These are phyloP conservation scores for Metrosideros polymorpha DNA, from an alignment of 441 rosid species.

Conservation along the genomic window DNA sequence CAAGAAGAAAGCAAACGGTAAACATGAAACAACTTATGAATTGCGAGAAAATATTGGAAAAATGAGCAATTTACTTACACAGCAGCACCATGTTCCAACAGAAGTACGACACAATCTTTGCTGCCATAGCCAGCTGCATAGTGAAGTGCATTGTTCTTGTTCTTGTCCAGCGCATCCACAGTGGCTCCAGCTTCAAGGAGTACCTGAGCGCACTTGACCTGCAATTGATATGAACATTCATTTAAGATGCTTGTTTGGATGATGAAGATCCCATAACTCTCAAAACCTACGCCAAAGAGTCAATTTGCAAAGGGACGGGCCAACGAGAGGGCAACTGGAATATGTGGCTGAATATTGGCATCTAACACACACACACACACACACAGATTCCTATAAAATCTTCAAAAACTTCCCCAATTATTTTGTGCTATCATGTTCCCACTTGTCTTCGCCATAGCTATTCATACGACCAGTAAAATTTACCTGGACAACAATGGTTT, in stretches of 20 bases:
- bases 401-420: not conserved
- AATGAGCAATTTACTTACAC: constrained; percentile 52
- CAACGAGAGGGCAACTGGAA: not conserved
- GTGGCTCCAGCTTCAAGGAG: constrained; percentile 85
- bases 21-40: not conserved
- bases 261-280: not conserved
- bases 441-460: not conserved
- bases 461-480: not conserved
- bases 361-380: not conserved
- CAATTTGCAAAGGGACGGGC: not conserved
- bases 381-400: not conserved
- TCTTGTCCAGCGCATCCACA: constrained; percentile 89
- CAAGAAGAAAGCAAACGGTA: not conserved
- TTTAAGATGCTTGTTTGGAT: not conserved
- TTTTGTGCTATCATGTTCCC: not conserved
- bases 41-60: not conserved
- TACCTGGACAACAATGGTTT: not conserved
- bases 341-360: not conserved
- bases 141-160: constrained; percentile 94
- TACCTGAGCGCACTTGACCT: constrained; percentile 82
- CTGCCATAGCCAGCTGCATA: constrained; percentile 97
- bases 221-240: not conserved
- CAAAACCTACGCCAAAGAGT: not conserved
- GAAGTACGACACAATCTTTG: constrained; percentile 90
- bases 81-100: constrained; percentile 91